A percentile compares a stretch with the other conserved stretches of the same genome.
phyloP scores from a whole-genome alignment of 331 rosid species.

The Spiraea crenata region DNA sequence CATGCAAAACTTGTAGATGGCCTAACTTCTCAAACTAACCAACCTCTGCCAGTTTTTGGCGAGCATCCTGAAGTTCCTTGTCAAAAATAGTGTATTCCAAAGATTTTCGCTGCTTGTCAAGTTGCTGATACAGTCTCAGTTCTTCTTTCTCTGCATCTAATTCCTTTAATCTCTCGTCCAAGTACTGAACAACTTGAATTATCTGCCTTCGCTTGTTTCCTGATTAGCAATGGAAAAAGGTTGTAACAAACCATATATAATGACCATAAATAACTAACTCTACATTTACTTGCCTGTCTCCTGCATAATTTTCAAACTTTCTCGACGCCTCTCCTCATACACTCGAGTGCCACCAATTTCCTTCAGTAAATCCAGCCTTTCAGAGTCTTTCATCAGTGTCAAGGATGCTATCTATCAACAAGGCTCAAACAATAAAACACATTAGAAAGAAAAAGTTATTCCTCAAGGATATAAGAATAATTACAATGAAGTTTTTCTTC shows the following conservation, averaged over 20 bases:
- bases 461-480: conserved; percentile 14
- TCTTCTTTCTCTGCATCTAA: conserved; percentile 99
- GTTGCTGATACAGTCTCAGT: conserved; percentile 85
- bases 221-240: conserved; percentile 36
- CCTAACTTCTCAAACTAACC: conserved; percentile 28
- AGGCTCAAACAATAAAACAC: neutral
- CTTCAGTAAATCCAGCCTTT: conserved; percentile 85
- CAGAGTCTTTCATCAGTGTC: conserved; percentile 95
- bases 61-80: conserved; percentile 95
- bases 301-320: conserved; percentile 95
- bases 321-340: conserved; percentile 95
- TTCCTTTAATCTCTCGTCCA: conserved; percentile 91
- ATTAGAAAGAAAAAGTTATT: conserved; percentile 5
- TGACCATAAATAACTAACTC: conserved; percentile 9
- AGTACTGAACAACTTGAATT: conserved; percentile 96
- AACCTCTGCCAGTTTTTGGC: conserved; percentile 84
- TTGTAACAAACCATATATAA: conserved; percentile 8
- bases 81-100: conserved; percentile 82
- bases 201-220: conserved; percentile 94
- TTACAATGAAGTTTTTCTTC: conserved; percentile 11
- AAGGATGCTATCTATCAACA: conserved; percentile 75
- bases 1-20: conserved; percentile 9
- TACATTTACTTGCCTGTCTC: conserved; percentile 67
- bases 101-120: conserved; percentile 91
- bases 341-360: conserved; percentile 99